These are phyloP conservation scores for Hypoxylon sp. DNA, from an alignment of 2,329 filamentous ascomycete genomes.

Conservation along the genomic window DNA sequence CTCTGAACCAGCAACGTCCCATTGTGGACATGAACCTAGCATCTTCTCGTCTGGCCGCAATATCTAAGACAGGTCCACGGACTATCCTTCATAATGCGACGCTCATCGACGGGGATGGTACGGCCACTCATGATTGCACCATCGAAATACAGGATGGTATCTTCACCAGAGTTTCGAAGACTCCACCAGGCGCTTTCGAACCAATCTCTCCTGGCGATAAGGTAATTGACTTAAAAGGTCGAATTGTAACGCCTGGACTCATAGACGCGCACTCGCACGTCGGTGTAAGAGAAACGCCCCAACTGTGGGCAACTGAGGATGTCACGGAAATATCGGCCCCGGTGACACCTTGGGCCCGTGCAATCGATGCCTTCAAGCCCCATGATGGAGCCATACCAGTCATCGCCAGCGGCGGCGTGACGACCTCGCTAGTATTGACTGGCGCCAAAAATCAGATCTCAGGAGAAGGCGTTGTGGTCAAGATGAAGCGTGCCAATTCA, in stretches of 20 bases:
- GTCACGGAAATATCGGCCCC: slow-evolving; percentile 42
- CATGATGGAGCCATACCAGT: slow-evolving; percentile 43
- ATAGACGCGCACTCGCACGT: slow-evolving; percentile 45
- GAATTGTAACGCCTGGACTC: slow-evolving; percentile 44
- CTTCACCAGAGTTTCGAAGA: slow-evolving; percentile 32
- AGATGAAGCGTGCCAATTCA: slow-evolving; percentile 40
- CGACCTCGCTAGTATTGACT: slow-evolving; percentile 43
- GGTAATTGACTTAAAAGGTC: slow-evolving; percentile 37
- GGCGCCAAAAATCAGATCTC: slow-evolving; percentile 45
- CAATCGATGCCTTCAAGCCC: slow-evolving; percentile 43
- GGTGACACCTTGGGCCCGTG: slow-evolving; percentile 42
- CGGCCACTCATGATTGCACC: slow-evolving; percentile 39
- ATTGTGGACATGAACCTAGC: slow-evolving; percentile 36
- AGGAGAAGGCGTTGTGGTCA: slow-evolving; percentile 44
- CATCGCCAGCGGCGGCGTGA: slow-evolving; percentile 46
- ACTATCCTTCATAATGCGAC: slow-evolving; percentile 48
- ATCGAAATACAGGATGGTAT: slow-evolving; percentile 46
- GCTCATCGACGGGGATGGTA: slow-evolving; percentile 47
- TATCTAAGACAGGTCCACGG: slow-evolving; percentile 16
- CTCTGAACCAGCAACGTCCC: slow-evolving; percentile 36
- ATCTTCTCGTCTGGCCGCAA: slow-evolving; percentile 28
- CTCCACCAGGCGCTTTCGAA: neutral
- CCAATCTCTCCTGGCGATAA: slow-evolving; percentile 13
- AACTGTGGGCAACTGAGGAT: slow-evolving; percentile 43
- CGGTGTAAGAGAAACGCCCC: slow-evolving; percentile 36